Percentiles rank a stretch among this genome's conserved stretches.
phyloP scores from a whole-genome alignment of 1,284 basidiomycete species.

The Pisolithus thermaeus region DNA sequence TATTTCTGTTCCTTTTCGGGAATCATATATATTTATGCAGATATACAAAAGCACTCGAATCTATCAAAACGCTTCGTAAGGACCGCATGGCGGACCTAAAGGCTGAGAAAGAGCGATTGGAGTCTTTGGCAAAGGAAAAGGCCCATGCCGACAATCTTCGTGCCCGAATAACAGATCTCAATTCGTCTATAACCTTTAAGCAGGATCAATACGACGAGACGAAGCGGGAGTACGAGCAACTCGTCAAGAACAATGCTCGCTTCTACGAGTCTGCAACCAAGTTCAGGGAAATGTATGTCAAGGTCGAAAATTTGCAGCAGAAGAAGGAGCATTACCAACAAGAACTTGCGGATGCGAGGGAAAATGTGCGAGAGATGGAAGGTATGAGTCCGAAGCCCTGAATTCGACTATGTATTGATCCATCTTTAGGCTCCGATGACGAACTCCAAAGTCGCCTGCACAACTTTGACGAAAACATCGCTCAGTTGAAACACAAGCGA shows the following conservation, averaged over 20 bases:
- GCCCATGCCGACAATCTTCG: conserved; percentile 81
- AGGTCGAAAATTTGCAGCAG: conserved; percentile 64
- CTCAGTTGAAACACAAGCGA: conserved; percentile 47
- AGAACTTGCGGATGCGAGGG: conserved; percentile 59
- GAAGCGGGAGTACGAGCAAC: conserved; percentile 57
- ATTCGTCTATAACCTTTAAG: conserved; percentile 60
- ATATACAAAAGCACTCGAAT: conserved; percentile 95
- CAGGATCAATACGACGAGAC: conserved; percentile 72
- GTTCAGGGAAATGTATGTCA: conserved; percentile 80
- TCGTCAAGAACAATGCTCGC: conserved; percentile 72
- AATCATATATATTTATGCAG: conserved; percentile 34
- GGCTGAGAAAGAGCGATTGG: conserved; percentile 85
- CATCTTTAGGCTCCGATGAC: conserved; percentile 62
- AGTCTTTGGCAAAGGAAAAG: conserved; percentile 80
- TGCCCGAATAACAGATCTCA: conserved; percentile 60
- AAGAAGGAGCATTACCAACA: conserved; percentile 51
- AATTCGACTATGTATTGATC: background rate
- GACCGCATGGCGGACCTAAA: conserved; percentile 90
- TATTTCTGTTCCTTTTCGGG: background rate
- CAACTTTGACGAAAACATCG: conserved; percentile 69
- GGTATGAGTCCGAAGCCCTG: conserved; percentile 38
- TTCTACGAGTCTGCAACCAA: conserved; percentile 82
- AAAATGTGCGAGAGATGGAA: conserved; percentile 67
- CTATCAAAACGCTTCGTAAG: conserved; percentile 86
- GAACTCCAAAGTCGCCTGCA: conserved; percentile 65